Evolutionary conservation across 768 basidiomycete genomes (phyloP).

Genomic region (Russula sp.): DNA sequence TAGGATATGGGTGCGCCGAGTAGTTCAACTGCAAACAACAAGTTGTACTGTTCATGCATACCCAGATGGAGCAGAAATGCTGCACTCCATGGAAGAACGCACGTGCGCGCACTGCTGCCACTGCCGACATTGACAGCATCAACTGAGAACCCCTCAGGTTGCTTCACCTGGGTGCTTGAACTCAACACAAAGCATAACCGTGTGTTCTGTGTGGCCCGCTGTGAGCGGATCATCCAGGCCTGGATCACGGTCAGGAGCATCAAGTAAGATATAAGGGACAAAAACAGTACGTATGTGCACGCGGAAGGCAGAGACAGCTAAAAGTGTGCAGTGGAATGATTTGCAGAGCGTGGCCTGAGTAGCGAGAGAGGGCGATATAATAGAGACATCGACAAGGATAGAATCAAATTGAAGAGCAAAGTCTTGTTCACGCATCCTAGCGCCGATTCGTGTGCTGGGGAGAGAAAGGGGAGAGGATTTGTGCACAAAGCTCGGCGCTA

Average conservation of each 20-base stretch:
- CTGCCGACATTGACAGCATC: slow-evolving; percentile 66
- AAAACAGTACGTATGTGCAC: slow-evolving; percentile 95
- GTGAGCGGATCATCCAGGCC: slow-evolving; percentile 42
- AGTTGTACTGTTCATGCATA: slow-evolving; percentile 75
- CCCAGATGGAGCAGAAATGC: slow-evolving; percentile 68
- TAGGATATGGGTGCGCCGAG: slow-evolving; percentile 56
- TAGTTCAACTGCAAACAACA: slow-evolving; percentile 86
- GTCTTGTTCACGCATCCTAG: slow-evolving; percentile 52
- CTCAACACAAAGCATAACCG: slow-evolving; percentile 87
- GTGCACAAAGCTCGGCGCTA: slow-evolving; percentile 43
- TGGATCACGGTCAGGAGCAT: slow-evolving; percentile 28
- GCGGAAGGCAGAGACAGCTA: slow-evolving; percentile 75
- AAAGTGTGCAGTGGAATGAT: slow-evolving; percentile 75
- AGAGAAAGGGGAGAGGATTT: slow-evolving; percentile 39
- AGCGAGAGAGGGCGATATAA: slow-evolving; percentile 16
- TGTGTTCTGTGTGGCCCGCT: slow-evolving; percentile 75
- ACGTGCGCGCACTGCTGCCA: slow-evolving; percentile 51
- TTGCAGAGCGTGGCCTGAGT: slow-evolving; percentile 72
- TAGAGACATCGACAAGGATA: slow-evolving; percentile 34
- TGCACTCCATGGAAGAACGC: slow-evolving; percentile 47
- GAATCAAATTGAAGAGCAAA: slow-evolving; percentile 53
- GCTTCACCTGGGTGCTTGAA: slow-evolving; percentile 74
- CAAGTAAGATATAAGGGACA: slow-evolving; percentile 74
- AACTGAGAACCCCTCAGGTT: slow-evolving; percentile 61
- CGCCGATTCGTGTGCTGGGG: slow-evolving; percentile 67